Percentiles rank a stretch among this genome's conserved stretches.
Evolutionary conservation across 768 basidiomycete species (phyloP).

Genomic region (Suillus americanus): DNA sequence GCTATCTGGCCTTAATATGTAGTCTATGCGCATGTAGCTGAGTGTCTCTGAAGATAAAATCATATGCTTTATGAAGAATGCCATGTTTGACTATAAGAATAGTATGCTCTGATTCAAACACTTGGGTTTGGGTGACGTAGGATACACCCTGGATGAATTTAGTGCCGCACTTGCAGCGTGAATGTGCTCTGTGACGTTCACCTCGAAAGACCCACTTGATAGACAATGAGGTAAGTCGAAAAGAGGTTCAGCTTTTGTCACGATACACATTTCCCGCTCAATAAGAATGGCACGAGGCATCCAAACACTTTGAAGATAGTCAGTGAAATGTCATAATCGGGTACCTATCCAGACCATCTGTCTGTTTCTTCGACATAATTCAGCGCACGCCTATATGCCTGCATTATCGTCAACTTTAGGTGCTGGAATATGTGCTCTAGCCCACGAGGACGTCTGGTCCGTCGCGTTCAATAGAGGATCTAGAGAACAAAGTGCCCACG

Average conservation of each 20-base stretch:
- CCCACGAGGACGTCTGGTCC: constrained; percentile 65
- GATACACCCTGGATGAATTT: neutral
- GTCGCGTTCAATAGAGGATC: constrained; percentile 75
- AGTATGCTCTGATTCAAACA: neutral
- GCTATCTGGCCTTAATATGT: neutral
- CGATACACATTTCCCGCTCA: neutral
- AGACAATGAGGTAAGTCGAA: neutral
- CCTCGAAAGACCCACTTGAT: neutral
- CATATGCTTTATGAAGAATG: neutral
- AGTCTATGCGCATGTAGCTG: neutral
- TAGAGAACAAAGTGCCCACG: constrained; percentile 60
- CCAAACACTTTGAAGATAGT: neutral
- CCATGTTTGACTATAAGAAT: neutral
- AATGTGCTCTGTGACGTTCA: neutral
- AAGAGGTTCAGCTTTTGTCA: neutral
- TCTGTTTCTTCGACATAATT: neutral
- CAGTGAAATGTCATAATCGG: neutral
- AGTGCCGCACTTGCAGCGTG: neutral
- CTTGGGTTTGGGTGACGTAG: neutral
- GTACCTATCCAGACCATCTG: neutral
- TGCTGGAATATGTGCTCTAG: constrained; percentile 53
- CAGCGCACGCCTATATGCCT: neutral
- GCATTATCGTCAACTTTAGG: constrained; percentile 1
- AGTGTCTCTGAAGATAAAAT: neutral
- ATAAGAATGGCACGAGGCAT: neutral